These are phyloP conservation scores for Tetrapyrgos nigripes DNA, from an alignment of 1,284 basidiomycete genomes.

Conservation along the genomic window DNA sequence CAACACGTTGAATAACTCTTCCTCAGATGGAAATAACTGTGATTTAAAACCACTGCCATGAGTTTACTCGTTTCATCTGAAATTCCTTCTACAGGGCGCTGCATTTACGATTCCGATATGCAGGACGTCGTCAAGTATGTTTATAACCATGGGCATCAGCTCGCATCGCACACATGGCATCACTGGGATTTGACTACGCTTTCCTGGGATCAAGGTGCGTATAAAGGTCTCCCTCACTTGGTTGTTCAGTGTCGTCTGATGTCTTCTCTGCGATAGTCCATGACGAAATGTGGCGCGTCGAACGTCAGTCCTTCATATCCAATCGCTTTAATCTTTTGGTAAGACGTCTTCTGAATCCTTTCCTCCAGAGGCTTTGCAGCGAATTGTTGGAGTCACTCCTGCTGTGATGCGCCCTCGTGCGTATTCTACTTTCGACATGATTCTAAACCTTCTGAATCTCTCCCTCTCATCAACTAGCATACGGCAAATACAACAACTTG, in stretches of 20 bases:
- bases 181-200: slow-evolving; percentile 29
- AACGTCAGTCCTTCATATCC: slow-evolving; percentile 28
- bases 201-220: slow-evolving; percentile 40
- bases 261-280: slow-evolving; percentile 17
- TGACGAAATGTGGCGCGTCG: slow-evolving; percentile 29
- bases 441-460: background rate
- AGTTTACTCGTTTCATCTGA: no score
- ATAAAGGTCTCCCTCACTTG: background rate
- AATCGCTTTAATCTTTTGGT: background rate
- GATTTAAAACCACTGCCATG: background rate
- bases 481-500: slow-evolving; percentile 42
- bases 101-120: slow-evolving; percentile 31
- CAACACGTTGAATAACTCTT: no score
- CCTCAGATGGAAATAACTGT: slow-evolving; percentile 46
- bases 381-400: slow-evolving; percentile 38
- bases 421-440: background rate
- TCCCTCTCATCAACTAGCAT: slow-evolving; percentile 28
- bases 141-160: slow-evolving; percentile 22
- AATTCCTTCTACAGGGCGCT: slow-evolving; percentile 26
- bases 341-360: background rate
- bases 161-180: slow-evolving; percentile 29
- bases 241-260: background rate
- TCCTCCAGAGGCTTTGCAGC: slow-evolving; percentile 34
- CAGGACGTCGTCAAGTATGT: slow-evolving; percentile 24
- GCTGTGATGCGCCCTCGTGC: slow-evolving; percentile 41